A percentile compares a stretch with the other conserved stretches of the same genome.
phyloP scores from a whole-genome alignment of 352 stramenopile species.

The Phytophthora fragariaefolia region DNA sequence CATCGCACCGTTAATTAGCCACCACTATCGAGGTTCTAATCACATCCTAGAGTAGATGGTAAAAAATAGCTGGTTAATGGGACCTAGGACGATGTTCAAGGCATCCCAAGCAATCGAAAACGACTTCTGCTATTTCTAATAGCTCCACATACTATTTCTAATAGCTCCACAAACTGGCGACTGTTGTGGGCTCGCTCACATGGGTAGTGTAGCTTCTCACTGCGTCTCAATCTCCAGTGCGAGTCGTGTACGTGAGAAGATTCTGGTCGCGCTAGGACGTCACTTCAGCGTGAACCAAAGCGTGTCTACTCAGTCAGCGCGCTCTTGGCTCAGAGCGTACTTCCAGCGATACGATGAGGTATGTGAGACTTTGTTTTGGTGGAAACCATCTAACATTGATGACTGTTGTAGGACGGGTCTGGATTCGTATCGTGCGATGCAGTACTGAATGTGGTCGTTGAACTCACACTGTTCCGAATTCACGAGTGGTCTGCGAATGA shows the following conservation, averaged over 20 bases:
- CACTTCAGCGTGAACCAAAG: conserved; percentile 18
- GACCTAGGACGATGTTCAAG: too few species aligned
- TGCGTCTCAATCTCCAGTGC: conserved; percentile 38
- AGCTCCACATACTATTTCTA: not conserved
- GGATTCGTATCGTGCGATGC: conserved; percentile 36
- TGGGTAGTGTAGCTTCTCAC: conserved; percentile 40
- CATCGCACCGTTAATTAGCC: too few species aligned
- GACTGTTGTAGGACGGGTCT: conserved; percentile 13
- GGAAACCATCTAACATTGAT: too few species aligned
- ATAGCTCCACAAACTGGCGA: too few species aligned
- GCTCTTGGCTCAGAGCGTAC: conserved; percentile 16
- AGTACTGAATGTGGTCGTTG: conserved; percentile 38
- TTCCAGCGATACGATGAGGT: conserved; percentile 50
- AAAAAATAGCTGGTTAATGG: too few species aligned
- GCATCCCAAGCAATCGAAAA: too few species aligned
- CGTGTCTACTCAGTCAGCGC: conserved; percentile 14
- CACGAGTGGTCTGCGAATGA: conserved; percentile 41
- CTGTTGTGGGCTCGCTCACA: conserved; percentile 7
- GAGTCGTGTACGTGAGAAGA: conserved; percentile 37
- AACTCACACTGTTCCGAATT: conserved; percentile 39
- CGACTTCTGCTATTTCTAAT: conserved; percentile 18
- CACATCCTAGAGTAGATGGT: too few species aligned
- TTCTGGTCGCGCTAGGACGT: conserved; percentile 38
- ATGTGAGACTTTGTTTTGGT: too few species aligned
- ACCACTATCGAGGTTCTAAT: too few species aligned